Conservation (phyloP, 352 stramenopile genomes). For the Pythium sukuiense region DNA sequence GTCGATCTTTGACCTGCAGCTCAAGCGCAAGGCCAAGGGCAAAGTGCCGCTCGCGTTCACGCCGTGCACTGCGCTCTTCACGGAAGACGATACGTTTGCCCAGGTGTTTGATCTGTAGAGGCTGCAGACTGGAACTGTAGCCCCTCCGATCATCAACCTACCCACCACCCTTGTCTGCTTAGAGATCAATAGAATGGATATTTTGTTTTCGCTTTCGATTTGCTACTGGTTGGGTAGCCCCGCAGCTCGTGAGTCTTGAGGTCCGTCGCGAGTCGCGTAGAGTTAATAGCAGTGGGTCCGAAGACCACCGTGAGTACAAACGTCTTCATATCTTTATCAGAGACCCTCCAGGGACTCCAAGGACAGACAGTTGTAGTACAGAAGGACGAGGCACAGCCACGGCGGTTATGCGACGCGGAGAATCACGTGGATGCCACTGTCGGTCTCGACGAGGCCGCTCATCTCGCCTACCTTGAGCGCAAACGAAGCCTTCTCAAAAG, state of each 20-base stretch:
- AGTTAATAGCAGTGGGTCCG: background rate
- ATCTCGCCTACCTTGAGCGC: constrained; percentile 92
- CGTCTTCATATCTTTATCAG: constrained; percentile 8
- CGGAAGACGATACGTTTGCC: constrained; percentile 56
- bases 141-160: background rate
- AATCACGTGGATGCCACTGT: constrained; percentile 97
- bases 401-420: constrained; percentile 80
- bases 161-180: constrained; percentile 9
- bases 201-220: constrained; percentile 21
- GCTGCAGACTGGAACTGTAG: constrained; percentile 30
- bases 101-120: constrained; percentile 76
- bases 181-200: constrained; percentile 35
- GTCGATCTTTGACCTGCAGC: constrained; percentile 70
- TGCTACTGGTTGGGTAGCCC: background rate
- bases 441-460: constrained; percentile 93
- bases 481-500: constrained; percentile 92
- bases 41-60: constrained; percentile 73
- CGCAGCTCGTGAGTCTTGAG: background rate
- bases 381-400: background rate
- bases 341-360: background rate
- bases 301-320: background rate
- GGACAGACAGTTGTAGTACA: background rate
- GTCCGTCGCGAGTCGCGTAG: background rate
- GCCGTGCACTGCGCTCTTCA: constrained; percentile 61
- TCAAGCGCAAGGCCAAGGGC: constrained; percentile 85